phyloP scores from a whole-genome alignment of 345 rosid genomes.

The Camelina laxa region DNA sequence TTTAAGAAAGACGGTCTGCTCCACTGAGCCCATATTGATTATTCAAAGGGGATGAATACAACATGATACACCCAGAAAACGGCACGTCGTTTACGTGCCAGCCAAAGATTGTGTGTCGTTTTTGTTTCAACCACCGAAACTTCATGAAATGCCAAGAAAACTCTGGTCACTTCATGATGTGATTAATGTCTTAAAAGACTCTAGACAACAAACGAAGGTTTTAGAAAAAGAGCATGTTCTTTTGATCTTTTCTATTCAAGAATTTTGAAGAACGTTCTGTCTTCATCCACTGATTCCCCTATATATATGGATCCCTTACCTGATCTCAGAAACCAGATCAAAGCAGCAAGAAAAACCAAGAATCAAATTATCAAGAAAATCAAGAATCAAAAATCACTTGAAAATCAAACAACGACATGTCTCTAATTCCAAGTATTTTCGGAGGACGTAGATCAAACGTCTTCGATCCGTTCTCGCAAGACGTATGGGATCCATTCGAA shows the following conservation, averaged over 20 bases:
- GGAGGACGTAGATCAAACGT: conserved; percentile 36
- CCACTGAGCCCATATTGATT: neutral
- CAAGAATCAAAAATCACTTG: conserved; percentile 7
- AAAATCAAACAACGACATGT: conserved; percentile 12
- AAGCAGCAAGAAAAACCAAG: conserved; percentile 6
- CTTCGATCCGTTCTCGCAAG: conserved; percentile 38
- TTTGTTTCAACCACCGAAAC: conserved; percentile 22
- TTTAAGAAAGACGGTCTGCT: neutral
- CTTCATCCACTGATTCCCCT: neutral
- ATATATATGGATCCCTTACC: conserved; percentile 1
- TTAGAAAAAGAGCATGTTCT: conserved; percentile 21
- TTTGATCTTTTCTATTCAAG: conserved; percentile 14
- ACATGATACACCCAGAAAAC: neutral
- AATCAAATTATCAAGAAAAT: conserved; percentile 10
- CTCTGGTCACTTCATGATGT: neutral
- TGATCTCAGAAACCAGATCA: conserved; percentile 4
- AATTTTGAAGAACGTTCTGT: conserved; percentile 36
- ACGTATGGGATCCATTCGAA: conserved; percentile 38
- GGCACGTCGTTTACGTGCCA: conserved; percentile 12
- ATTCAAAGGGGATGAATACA: neutral
- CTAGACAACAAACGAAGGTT: conserved; percentile 37
- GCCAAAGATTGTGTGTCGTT: conserved; percentile 10
- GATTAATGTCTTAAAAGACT: neutral
- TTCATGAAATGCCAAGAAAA: conserved; percentile 35
- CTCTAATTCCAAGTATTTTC: conserved; percentile 44